These are phyloP conservation scores for Lithospermum erythrorhizon DNA, from an alignment of 257 asterid species.

Conservation along the genomic window DNA sequence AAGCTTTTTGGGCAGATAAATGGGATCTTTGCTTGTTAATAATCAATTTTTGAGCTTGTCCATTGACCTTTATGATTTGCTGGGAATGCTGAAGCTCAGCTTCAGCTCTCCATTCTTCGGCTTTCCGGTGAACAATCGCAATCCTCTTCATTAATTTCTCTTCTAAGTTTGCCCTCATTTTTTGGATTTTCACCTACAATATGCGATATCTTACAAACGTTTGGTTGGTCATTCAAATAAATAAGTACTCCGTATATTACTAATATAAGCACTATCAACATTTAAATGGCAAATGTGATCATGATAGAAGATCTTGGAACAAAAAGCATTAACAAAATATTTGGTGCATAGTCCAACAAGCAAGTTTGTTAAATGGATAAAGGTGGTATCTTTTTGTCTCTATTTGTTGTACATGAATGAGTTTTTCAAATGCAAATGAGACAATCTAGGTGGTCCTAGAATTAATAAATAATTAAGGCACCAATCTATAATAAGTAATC, in stretches of 20 bases:
- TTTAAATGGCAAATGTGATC: no score
- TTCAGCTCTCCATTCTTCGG: slow-evolving; percentile 76
- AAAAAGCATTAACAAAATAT: background rate
- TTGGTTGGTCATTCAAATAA: no score
- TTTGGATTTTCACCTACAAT: slow-evolving; percentile 82
- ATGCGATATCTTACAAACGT: no score
- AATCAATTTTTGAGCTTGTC: slow-evolving; percentile 32
- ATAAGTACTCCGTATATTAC: no score
- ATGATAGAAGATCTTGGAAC: background rate
- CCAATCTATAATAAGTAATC: background rate
- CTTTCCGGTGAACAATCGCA: slow-evolving; percentile 78
- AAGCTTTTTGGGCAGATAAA: slow-evolving; percentile 26
- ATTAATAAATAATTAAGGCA: background rate
- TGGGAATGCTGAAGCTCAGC: slow-evolving; percentile 76
- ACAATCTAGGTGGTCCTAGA: background rate
- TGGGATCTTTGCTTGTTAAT: slow-evolving; percentile 30
- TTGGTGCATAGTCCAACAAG: background rate
- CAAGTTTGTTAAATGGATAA: background rate
- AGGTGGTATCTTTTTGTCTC: background rate
- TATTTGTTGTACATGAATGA: background rate
- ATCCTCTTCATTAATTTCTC: slow-evolving; percentile 87
- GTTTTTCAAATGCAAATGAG: background rate
- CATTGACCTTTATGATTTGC: slow-evolving; percentile 47
- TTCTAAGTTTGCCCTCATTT: slow-evolving; percentile 79
- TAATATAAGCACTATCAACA: no score